Evolutionary conservation across 331 rosid genomes (phyloP), one percentile per base, ranked within the genome.

Genomic region (Saraca asoca): DNA sequence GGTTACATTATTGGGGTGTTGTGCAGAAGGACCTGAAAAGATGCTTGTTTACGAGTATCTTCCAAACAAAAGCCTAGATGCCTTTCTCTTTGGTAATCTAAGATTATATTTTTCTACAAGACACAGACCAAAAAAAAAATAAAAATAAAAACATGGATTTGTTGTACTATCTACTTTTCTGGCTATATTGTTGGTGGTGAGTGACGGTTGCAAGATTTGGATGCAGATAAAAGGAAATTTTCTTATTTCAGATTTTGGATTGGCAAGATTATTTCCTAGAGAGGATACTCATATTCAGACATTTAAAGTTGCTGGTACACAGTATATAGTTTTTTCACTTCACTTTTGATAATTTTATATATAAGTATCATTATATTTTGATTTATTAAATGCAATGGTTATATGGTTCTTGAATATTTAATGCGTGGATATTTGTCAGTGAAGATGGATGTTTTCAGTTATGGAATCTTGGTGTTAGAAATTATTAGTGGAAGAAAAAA

Each of bases 41-140:
- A 91, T 91, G 96, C 92, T 91, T 68, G 92, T 91, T 13, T 91
- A 91, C 33, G 96, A 91, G 81, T 91, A 81, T 72, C 88, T 91
- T 15, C 85, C 95, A 4, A 91, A 91, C 82, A 89, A 72, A 82
- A 91, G 98, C 78, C 95, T 91, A 46, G 98, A 91, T 64, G 86
- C 66, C 80, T 80, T 91, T 64, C 79, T 91, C 2, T 91, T 91
- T 43, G 85, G 96, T 91, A 85, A 58, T 66, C 39, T 33, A 2
- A 44, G 31, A 24, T 24, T 24, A 24, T 13, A 37, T 14, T 34
- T 10, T 38, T 45, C 37, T 52, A 4, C 5, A 4, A 35, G 7
- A 20, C 12, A 0, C 39, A 13, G 59, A n/a, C n/a, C n/a, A n/a
- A n/a, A n/a, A n/a, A n/a, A n/a, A n/a, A n/a, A n/a, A n/a, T n/a